These are phyloP conservation scores for Pleurotus citrinopileatus DNA, from an alignment of 768 basidiomycete species.

Conservation along the genomic window DNA sequence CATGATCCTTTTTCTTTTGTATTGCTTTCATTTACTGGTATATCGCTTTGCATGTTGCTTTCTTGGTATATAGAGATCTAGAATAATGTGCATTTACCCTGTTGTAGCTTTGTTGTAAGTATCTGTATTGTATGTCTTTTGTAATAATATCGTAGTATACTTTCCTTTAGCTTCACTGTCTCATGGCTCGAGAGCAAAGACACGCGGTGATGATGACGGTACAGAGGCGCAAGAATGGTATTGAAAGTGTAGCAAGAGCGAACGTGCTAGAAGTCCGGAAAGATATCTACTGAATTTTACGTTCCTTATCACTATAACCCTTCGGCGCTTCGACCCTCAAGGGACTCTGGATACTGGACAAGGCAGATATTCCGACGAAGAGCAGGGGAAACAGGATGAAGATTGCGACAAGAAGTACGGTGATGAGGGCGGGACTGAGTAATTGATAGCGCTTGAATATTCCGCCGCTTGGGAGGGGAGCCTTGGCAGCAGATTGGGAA, in stretches of 20 bases:
- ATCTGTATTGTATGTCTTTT: too few relatives aligned
- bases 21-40: background rate
- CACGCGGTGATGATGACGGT: too few relatives aligned
- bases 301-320: slow-evolving; percentile 65
- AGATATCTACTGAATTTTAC: slow-evolving; percentile 70
- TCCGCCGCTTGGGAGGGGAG: slow-evolving; percentile 45
- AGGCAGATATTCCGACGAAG: slow-evolving; percentile 58
- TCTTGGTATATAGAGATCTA: background rate
- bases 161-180: too few relatives aligned
- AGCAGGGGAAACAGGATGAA: slow-evolving; percentile 69
- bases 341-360: slow-evolving; percentile 74
- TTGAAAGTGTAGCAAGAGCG: slow-evolving; percentile 14
- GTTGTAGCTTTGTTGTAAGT: background rate
- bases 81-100: background rate
- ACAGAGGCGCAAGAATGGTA: too few relatives aligned
- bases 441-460: slow-evolving; percentile 75
- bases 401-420: slow-evolving; percentile 56
- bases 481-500: slow-evolving; percentile 24
- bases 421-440: slow-evolving; percentile 74
- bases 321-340: slow-evolving; percentile 61
- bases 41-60: slow-evolving; percentile 3
- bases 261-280: background rate
- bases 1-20: background rate
- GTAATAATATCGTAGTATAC: background rate
- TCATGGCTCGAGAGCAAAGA: too few relatives aligned